A percentile compares a stretch with the other conserved stretches of the same genome.
Conservation (phyloP, 2,329 filamentous ascomycete species). For the Hymenoscyphus occultus region DNA sequence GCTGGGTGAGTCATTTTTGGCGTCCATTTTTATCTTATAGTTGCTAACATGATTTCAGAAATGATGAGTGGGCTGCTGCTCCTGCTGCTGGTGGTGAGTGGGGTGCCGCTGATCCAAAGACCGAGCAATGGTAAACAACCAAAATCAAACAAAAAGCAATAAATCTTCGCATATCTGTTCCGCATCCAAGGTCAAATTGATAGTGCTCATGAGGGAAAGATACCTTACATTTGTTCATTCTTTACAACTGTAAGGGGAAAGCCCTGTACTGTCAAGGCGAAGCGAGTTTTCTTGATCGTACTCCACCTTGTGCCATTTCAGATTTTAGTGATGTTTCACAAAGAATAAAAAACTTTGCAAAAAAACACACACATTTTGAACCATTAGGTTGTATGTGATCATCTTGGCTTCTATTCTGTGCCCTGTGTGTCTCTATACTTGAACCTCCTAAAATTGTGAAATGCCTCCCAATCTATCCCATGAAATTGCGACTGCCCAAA, state of each 20-base stretch:
- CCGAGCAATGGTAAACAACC: conserved; percentile 36
- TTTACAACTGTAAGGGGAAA: conserved; percentile 68
- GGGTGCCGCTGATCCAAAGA: conserved; percentile 51
- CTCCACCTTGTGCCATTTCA: conserved; percentile 21
- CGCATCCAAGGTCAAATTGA: conserved; percentile 52
- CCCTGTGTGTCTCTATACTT: conserved; percentile 9
- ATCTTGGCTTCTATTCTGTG: conserved; percentile 8
- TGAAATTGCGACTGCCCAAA: not conserved
- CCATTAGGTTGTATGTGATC: conserved; percentile 9
- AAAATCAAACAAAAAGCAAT: conserved; percentile 22
- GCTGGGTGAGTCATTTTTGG: conserved; percentile 39
- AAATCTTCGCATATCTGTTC: conserved; percentile 26
- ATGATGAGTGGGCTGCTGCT: conserved; percentile 49
- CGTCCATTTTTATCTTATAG: not conserved
- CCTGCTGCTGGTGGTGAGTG: conserved; percentile 45
- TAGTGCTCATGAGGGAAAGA: conserved; percentile 99
- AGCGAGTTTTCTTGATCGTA: conserved; percentile 79
- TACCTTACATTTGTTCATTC: conserved; percentile 60
- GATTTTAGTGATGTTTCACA: conserved; percentile 10
- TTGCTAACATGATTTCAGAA: conserved; percentile 14
- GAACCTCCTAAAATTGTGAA: not conserved
- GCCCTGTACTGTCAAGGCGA: conserved; percentile 87
- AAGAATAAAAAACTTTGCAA: conserved; percentile 13
- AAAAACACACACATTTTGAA: not conserved
- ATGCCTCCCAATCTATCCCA: not conserved